phyloP scores from a whole-genome alignment of 805 yeast species.

The Cyberlindnera mississippiensis region DNA sequence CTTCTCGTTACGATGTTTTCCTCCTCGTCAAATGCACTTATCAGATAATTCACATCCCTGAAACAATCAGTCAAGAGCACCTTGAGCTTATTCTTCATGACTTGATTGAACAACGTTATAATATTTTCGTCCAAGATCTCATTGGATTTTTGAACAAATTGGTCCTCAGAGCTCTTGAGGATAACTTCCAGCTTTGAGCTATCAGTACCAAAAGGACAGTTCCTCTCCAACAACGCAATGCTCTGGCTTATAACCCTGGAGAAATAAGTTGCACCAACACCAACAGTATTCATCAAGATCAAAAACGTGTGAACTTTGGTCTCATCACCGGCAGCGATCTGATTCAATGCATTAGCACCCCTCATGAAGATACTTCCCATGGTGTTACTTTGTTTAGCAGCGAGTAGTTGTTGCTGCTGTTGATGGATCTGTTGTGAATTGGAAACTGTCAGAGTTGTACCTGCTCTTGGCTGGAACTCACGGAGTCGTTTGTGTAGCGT shows the following conservation, averaged over 20 bases:
- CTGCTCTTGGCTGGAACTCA: slow-evolving; percentile 39
- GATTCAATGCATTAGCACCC: slow-evolving; percentile 40
- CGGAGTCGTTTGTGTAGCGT: slow-evolving; percentile 47
- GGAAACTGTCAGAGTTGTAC: slow-evolving; percentile 27
- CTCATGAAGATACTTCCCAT: slow-evolving; percentile 36
- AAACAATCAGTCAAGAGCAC: slow-evolving; percentile 41
- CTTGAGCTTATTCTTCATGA: slow-evolving; percentile 41
- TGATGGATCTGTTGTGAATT: slow-evolving; percentile 14
- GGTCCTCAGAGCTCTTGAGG: slow-evolving; percentile 24
- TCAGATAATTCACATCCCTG: slow-evolving; percentile 26
- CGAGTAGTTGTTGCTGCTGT: slow-evolving; percentile 12
- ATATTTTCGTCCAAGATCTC: slow-evolving; percentile 36
- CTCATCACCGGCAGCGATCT: slow-evolving; percentile 39
- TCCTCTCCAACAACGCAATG: slow-evolving; percentile 29
- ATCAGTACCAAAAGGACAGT: slow-evolving; percentile 38
- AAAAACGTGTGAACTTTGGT: slow-evolving; percentile 56
- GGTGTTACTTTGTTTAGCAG: slow-evolving; percentile 12
- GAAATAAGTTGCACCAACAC: slow-evolving; percentile 57
- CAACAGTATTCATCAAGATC: slow-evolving; percentile 68
- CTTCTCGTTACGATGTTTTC: slow-evolving; percentile 36
- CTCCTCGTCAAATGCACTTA: slow-evolving; percentile 31
- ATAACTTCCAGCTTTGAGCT: slow-evolving; percentile 26
- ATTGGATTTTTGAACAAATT: slow-evolving; percentile 26
- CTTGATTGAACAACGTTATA: slow-evolving; percentile 43
- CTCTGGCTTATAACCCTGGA: slow-evolving; percentile 34